phyloP scores from a whole-genome alignment of 805 yeast species.

The Maudiozyma saulgeensis region DNA sequence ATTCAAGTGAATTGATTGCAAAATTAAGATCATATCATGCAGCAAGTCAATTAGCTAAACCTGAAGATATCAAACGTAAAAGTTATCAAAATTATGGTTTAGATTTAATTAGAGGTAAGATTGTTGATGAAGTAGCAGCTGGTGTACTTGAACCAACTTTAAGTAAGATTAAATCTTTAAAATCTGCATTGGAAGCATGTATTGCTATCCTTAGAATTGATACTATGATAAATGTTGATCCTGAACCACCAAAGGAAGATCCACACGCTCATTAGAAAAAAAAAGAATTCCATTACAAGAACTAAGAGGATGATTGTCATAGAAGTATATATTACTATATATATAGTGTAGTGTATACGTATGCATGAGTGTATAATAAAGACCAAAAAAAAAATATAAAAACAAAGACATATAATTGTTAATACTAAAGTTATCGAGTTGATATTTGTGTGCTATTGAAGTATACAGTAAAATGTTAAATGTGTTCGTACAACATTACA shows the following conservation, averaged over 20 bases:
- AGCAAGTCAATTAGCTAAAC: constrained; percentile 78
- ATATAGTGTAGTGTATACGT: too few species aligned
- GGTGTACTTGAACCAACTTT: constrained; percentile 96
- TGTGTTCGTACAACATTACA: too few species aligned
- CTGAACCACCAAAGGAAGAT: constrained; percentile 87
- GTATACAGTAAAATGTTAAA: too few species aligned
- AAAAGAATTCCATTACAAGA: not conserved
- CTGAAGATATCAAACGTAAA: constrained; percentile 75
- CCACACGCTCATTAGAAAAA: constrained; percentile 66
- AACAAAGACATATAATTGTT: too few species aligned
- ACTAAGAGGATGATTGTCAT: not conserved
- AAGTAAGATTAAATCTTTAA: constrained; percentile 83
- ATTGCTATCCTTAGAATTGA: constrained; percentile 95
- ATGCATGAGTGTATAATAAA: too few species aligned
- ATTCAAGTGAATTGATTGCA: constrained; percentile 88
- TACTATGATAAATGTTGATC: constrained; percentile 95
- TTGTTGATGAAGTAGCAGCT: constrained; percentile 69
- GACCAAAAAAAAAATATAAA: too few species aligned
- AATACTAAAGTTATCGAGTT: too few species aligned
- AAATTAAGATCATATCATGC: constrained; percentile 94
- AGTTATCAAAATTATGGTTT: constrained; percentile 86
- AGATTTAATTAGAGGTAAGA: constrained; percentile 83
- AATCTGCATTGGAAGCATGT: constrained; percentile 96
- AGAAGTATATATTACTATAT: not conserved
- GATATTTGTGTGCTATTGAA: too few species aligned